A percentile compares a stretch with the other conserved stretches of the same genome.
phyloP scores from a whole-genome alignment of 2,329 filamentous ascomycete genomes.

The Fusarium sp. region DNA sequence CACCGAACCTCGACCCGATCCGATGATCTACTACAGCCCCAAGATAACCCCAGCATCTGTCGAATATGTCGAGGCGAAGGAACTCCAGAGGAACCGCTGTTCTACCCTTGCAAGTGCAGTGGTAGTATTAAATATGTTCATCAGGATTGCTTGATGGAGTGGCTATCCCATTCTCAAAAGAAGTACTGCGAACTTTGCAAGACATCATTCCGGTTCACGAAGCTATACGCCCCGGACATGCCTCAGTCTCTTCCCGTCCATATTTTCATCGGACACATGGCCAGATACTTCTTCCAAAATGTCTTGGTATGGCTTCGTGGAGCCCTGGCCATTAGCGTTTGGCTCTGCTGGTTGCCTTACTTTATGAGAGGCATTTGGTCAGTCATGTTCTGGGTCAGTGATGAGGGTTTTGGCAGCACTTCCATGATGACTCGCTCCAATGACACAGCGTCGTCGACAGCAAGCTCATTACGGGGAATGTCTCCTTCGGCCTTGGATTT shows the following conservation, averaged over 20 bases:
- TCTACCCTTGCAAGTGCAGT: conserved; percentile 98
- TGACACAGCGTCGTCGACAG: conserved; percentile 21
- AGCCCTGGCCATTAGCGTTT: conserved; percentile 82
- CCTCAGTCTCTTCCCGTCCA: conserved; percentile 81
- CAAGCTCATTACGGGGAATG: conserved; percentile 44
- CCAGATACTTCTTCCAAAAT: conserved; percentile 77
- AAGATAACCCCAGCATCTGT: conserved; percentile 77
- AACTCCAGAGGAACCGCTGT: conserved; percentile 83
- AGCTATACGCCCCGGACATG: conserved; percentile 96
- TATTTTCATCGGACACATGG: conserved; percentile 82
- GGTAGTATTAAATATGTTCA: conserved; percentile 99
- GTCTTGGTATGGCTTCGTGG: conserved; percentile 82
- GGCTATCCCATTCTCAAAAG: conserved; percentile 98
- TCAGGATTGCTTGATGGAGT: conserved; percentile 98
- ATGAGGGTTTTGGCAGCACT: conserved; percentile 69
- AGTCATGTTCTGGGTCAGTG: conserved; percentile 92
- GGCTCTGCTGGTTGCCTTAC: conserved; percentile 89
- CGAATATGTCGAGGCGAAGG: conserved; percentile 95
- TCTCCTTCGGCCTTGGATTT: conserved; percentile 43
- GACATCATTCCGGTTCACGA: conserved; percentile 97
- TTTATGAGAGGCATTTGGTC: conserved; percentile 93
- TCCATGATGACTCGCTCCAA: conserved; percentile 44
- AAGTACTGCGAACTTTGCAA: conserved; percentile 99
- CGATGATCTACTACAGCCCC: conserved; percentile 44
- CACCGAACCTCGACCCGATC: conserved; percentile 39